Percentiles rank a stretch among this genome's conserved stretches.
Conservation (phyloP, 2,329 filamentous ascomycete species). For the Pyrenochaeta sp. region DNA sequence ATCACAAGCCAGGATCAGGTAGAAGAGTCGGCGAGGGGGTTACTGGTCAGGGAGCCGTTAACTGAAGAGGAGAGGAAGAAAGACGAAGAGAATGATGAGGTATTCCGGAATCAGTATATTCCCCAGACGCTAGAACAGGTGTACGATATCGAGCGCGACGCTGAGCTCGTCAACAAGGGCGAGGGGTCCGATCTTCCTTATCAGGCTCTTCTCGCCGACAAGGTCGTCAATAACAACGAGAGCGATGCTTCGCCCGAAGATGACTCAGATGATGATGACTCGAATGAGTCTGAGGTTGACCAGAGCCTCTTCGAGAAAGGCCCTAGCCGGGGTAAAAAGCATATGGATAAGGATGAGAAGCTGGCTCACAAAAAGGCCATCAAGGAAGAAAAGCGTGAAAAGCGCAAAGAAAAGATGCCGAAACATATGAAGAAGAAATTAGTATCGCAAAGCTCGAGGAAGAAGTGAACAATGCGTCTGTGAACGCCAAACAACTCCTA, state of each 20-base stretch:
- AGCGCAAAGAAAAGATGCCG: constrained; percentile 93
- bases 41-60: constrained; percentile 66
- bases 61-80: constrained; percentile 62
- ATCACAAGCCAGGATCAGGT: constrained; percentile 69
- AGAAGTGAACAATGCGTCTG: constrained; percentile 59
- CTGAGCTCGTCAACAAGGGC: constrained; percentile 76
- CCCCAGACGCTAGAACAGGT: constrained; percentile 95
- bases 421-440: constrained; percentile 95
- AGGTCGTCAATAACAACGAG: constrained; percentile 54
- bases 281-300: constrained; percentile 36
- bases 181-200: constrained; percentile 83
- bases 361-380: constrained; percentile 87
- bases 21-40: constrained; percentile 67
- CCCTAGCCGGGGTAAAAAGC: constrained; percentile 57
- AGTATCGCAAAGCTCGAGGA: constrained; percentile 68
- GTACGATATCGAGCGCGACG: constrained; percentile 93
- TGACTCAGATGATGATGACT: constrained; percentile 24
- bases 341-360: constrained; percentile 92
- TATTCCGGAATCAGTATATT: constrained; percentile 96
- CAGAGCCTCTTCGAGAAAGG: constrained; percentile 47
- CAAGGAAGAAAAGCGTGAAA: constrained; percentile 95
- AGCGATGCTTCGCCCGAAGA: constrained; percentile 54
- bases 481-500: neutral
- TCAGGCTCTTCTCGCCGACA: constrained; percentile 80
- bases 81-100: constrained; percentile 83